Conservation (phyloP, 2,329 filamentous ascomycete species). For the Cercospora sp. region DNA sequence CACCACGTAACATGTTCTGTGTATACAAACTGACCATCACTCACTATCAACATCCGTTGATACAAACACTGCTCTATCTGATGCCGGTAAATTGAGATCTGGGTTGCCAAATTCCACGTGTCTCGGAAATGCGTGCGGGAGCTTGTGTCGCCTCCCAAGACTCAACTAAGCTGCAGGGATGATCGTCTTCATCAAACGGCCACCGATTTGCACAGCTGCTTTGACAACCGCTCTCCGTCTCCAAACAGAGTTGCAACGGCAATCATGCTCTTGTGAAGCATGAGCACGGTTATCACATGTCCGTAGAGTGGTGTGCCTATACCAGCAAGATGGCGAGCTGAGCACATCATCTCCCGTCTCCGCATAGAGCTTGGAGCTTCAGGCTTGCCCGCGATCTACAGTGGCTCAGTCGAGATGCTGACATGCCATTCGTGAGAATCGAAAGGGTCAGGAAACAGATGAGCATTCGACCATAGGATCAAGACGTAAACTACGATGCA, state of each 20-base stretch:
- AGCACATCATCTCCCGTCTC: background rate
- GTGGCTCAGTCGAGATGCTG: background rate
- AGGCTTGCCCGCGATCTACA: background rate
- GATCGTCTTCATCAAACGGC: slow-evolving; percentile 5
- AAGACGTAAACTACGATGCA: background rate
- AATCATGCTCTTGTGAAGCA: background rate
- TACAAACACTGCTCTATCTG: background rate
- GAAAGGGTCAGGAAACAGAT: background rate
- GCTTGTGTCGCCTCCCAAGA: slow-evolving; percentile 8
- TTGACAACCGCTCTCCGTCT: background rate
- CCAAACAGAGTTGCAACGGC: background rate
- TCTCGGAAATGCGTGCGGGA: slow-evolving; percentile 10
- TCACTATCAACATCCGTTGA: background rate
- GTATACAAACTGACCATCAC: background rate
- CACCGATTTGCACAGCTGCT: background rate
- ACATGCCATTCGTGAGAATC: background rate
- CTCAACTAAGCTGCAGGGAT: slow-evolving; percentile 11
- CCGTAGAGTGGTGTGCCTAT: background rate
- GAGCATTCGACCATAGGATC: background rate
- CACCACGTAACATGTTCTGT: background rate
- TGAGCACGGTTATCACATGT: background rate
- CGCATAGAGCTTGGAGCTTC: background rate
- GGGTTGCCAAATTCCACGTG: slow-evolving; percentile 8
- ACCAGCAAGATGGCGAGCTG: background rate
- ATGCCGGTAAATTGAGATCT: slow-evolving; percentile 1